Conservation (phyloP, 2,329 filamentous ascomycete species). For the Talaromyces sp. region DNA sequence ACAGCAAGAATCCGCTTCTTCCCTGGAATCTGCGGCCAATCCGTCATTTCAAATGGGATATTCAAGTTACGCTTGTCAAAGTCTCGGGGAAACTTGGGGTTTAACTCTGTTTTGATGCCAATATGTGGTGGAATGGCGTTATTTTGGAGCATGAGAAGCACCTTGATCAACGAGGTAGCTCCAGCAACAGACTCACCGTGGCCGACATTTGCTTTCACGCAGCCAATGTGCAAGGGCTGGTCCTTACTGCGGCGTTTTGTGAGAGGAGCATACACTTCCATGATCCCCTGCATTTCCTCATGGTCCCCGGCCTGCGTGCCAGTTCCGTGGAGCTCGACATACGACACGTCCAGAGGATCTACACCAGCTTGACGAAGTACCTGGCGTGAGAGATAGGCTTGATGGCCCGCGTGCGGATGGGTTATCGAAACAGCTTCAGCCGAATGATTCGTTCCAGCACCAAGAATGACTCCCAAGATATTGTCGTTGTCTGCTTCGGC, state of each 20-base stretch:
- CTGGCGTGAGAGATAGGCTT: conserved; percentile 65
- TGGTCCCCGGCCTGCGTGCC: conserved; percentile 82
- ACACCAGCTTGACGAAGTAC: conserved; percentile 70
- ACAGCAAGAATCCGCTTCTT: conserved; percentile 43
- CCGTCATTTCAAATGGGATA: conserved; percentile 44
- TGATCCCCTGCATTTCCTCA: conserved; percentile 75
- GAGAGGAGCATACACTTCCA: conserved; percentile 56
- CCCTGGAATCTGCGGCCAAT: conserved; percentile 27
- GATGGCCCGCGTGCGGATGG: conserved; percentile 72
- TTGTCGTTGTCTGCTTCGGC: conserved; percentile 69
- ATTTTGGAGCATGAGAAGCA: conserved; percentile 35
- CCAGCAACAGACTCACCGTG: conserved; percentile 54
- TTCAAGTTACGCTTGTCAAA: conserved; percentile 38
- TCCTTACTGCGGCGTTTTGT: conserved; percentile 43
- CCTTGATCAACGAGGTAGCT: conserved; percentile 23
- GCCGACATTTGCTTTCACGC: conserved; percentile 62
- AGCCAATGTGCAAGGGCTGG: conserved; percentile 56
- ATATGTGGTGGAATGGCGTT: conserved; percentile 29
- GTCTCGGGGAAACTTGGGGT: conserved; percentile 43
- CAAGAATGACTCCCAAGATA: conserved; percentile 68
- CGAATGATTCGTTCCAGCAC: conserved; percentile 74
- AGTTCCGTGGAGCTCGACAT: conserved; percentile 87
- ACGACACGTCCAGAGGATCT: conserved; percentile 71
- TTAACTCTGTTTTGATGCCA: conserved; percentile 40
- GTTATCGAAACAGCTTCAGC: conserved; percentile 79